Evolutionary conservation across 495 filamentous ascomycete genomes (phyloP), one percentile per base, ranked within the genome.

Genomic region (Aspergillus baeticus): DNA sequence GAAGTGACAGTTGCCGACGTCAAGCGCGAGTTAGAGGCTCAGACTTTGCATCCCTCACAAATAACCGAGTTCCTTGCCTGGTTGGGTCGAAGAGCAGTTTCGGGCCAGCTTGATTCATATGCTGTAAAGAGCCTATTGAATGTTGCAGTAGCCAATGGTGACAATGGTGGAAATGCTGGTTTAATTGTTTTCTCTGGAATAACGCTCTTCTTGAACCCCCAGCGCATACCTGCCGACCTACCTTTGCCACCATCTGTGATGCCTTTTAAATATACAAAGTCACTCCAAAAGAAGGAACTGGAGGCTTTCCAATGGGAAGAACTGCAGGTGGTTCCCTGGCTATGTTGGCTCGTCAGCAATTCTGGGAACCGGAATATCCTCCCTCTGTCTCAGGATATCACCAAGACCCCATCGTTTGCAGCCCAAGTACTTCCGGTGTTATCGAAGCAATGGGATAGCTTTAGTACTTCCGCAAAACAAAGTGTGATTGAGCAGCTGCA

Each of bases 1-100:
- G 87, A 92, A 43, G 87, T 97, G 37, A 95, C 90, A 1, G 86
- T 92, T 14, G 81, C 83, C 10, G 95, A 99, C 62, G 90, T 98
- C 58, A 86, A 82, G 54, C 73, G 84, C 42, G 92, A 96, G 65
- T 76, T 98, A 2, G 87, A 86, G 51, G 75, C 78, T 13, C 91
- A 87, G 60, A 88, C 94, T 4, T 73, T 98, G 47, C 84, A 77
- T 37, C 84, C 88, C 41, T 72, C 75, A 39, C 91, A 98, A 63
- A 77, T 96, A 3, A 72, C 79, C 31, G 84, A 89, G 60, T 96
- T 98, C 62, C 79, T 98, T 39, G 81, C 81, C 35, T 99, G 94
- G 91, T 78, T 87, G 49, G 83, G 84, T 38, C 79, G 79, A 60
- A 88, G 88, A 67, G 80, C 89, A 6, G 63, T 77, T 2, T 75